Evolutionary conservation across 352 stramenopile genomes (phyloP).

Genomic region (Blastocystis sp.): DNA sequence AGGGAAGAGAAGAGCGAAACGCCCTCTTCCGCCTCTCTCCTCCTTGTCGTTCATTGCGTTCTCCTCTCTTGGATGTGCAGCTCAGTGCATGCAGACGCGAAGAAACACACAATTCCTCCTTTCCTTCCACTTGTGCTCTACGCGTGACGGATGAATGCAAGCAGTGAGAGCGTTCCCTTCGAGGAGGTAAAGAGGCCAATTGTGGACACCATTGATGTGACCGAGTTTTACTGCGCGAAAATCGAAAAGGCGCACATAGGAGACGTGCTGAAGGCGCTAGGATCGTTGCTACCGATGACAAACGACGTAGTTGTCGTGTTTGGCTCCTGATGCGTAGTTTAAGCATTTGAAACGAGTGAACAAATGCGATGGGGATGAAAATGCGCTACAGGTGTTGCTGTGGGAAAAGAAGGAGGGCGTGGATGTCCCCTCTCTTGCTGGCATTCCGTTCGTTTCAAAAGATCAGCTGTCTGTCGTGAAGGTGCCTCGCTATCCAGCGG

Average conservation of each 20-base stretch:
- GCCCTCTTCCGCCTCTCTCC: too few relatives aligned
- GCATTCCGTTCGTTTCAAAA: not conserved
- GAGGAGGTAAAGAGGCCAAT: constrained; percentile 27
- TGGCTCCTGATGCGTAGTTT: constrained; percentile 8
- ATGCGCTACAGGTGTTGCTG: not conserved
- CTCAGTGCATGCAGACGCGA: too few relatives aligned
- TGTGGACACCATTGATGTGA: not conserved
- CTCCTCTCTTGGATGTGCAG: too few relatives aligned
- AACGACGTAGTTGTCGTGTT: not conserved
- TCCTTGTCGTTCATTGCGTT: too few relatives aligned
- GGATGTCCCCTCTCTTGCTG: not conserved
- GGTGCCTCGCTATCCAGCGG: constrained; percentile 33
- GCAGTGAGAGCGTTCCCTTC: not conserved
- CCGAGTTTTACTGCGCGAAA: constrained; percentile 23
- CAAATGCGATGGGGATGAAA: not conserved
- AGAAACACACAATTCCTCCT: not conserved
- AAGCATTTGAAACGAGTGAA: constrained; percentile 66
- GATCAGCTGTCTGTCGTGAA: not conserved
- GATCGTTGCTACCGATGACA: not conserved
- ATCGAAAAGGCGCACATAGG: constrained; percentile 40
- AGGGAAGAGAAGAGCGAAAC: not conserved
- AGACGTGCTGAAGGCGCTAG: not conserved
- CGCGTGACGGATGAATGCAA: not conserved
- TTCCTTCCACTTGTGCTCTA: not conserved
- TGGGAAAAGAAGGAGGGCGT: not conserved